Base-by-base conservation (phyloP, 331 rosid genomes). In the Prunus yedoensis region DNA sequence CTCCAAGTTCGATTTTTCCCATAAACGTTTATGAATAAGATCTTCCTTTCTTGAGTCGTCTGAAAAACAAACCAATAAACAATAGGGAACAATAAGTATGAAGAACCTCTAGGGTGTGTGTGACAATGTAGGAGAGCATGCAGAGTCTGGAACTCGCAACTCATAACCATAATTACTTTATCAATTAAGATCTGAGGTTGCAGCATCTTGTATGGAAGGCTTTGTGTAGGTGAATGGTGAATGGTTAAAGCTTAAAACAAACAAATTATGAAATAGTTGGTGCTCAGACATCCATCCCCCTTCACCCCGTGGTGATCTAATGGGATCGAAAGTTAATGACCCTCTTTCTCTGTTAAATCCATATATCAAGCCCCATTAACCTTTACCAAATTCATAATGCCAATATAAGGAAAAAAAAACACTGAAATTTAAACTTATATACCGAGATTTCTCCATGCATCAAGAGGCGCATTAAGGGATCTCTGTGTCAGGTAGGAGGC, bases 31-130 rank as follows among this genome's bases (percentile, higher is more conserved):
- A 14, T 78, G 80, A 80, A 94, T 85, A 73, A 94, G 97, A 74
- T 94, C 97, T 84, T 94, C 97, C 88, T 90, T 94, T 64, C 82
- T 80, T 59, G 82, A 76, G 12, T 90, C 97, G 82, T 94, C 99
- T 94, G 82, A 61, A 52, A 82, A 72, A 23, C 79, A 78, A 59
- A 56, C 58, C 74, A 14, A 68, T 23, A 35, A 52, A 27, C 69
- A 56, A 65, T 46, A 54, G 76, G 50, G 54, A 10, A 18, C 30
- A 41, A 21, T 15, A 74, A 17, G 38, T 25, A 28, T 28, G 32
- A 20, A 54, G 60, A 68, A 49, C 16, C 61, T 74, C 59, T 16
- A 7, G 43, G 43, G 43, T 45, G 10, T 10, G 38, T 66, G 69
- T 30, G 47, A 20, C 2, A 25, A 51, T 68, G 13, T 18, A 41